Evolutionary conservation across 441 rosid genomes (phyloP), one percentile per base, ranked within the genome.

Genomic region (Manihot esculenta): DNA sequence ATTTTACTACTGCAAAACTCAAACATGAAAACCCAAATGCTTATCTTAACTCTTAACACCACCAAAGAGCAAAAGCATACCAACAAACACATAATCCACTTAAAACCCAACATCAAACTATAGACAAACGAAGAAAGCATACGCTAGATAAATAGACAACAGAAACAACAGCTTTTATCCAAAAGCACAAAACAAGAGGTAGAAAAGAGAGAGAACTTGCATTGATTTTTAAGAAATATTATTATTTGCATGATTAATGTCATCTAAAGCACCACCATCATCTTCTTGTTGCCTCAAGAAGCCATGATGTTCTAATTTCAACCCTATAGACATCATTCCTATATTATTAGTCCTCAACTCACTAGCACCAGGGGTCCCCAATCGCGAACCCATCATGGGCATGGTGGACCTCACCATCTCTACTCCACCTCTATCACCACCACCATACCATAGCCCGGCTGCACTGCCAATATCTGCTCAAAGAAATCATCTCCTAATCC

Each of bases 401-500:
- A 81, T 30, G 56, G 78, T 63, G 38, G 84, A 78, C 12, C 80
- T 83, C 23, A 49, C 77, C 30, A 74, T 76, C 47, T 3, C 70
- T 1, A 65, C 77, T n/a, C 79, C 41, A 35, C 41, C 41, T 4
- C 6, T 35, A 30, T 30, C 35, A 3, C 70, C 77, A 1, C 79
- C 79, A 3, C 72, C 77, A 9, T 72, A 27, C 82, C 85, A 13
- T 84, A 83, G 12, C 80, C 73, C 7, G 89, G 74, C 64, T 67
- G 89, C 51, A 77, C 88, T 1, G 85, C 79, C 76, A 89, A 68
- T 77, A 89, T 85, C 88, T 89, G 91, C 81, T 89, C 94, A 64
- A 89, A 77, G 78, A 89, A 89, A 62, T 89, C 94, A 72, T 89
- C 91, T 48, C 88, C 89, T 12, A 89, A 48, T 10, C 86, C 85